These are phyloP conservation scores for Melaleuca alternifolia DNA, from an alignment of 345 rosid genomes.

Conservation along the genomic window DNA sequence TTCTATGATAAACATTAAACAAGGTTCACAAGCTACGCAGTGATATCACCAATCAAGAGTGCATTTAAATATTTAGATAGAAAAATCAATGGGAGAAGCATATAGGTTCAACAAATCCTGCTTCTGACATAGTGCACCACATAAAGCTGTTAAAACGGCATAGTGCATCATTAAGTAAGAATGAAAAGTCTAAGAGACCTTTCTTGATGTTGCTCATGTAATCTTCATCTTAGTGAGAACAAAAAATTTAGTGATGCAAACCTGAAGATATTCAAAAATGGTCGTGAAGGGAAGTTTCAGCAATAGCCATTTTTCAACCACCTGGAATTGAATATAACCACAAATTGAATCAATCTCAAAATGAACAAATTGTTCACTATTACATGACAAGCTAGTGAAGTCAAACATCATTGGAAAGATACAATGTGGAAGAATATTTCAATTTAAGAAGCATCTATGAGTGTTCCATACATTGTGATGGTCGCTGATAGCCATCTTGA, in stretches of 20 bases:
- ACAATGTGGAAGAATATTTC: not conserved
- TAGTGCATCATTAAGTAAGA: not conserved
- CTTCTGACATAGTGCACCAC: not conserved
- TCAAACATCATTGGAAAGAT: not conserved
- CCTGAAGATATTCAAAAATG: constrained; percentile 94
- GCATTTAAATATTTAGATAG: not conserved
- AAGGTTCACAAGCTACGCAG: not conserved
- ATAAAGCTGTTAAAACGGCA: not conserved
- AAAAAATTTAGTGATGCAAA: constrained; percentile 6
- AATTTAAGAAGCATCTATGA: constrained; percentile 3
- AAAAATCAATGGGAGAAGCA: not conserved
- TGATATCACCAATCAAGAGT: not conserved
- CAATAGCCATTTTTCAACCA: constrained; percentile 42
- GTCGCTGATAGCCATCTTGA: constrained; percentile 57
- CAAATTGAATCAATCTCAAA: not conserved
- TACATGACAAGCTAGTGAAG: not conserved
- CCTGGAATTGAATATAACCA: constrained; percentile 32
- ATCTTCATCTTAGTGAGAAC: not conserved
- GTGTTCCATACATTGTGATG: constrained; percentile 53
- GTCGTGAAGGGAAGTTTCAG: constrained; percentile 88
- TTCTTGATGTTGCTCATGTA: not conserved
- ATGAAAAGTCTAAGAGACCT: not conserved
- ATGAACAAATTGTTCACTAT: not conserved
- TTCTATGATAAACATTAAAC: not conserved
- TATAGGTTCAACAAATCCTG: not conserved